phyloP scores from a whole-genome alignment of 2,329 filamentous ascomycete genomes.

The Xylariaceae sp. region DNA sequence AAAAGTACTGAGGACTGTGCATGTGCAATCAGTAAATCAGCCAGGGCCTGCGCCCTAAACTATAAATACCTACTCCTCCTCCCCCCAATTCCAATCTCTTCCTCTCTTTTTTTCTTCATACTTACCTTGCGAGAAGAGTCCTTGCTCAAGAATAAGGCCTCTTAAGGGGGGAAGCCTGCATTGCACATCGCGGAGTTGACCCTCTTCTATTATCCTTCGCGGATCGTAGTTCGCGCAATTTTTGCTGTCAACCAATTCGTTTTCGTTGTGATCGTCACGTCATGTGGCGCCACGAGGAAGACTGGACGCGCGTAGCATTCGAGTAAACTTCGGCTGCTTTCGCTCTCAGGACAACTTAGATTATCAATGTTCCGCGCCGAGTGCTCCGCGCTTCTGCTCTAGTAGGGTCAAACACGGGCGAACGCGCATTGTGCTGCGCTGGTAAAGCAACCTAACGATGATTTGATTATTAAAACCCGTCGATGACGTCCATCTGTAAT shows the following conservation, averaged over 20 bases:
- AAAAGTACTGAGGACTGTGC: not conserved
- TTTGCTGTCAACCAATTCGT: slow-evolving; percentile 44
- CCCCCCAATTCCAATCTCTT: slow-evolving; percentile 23
- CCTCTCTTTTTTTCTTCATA: slow-evolving; percentile 49
- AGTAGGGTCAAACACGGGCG: too few species aligned
- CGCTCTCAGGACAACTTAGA: not conserved
- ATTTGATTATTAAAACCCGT: too few species aligned
- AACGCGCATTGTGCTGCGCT: too few species aligned
- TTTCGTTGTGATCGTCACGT: slow-evolving; percentile 49
- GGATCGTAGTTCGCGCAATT: slow-evolving; percentile 55
- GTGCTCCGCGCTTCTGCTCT: too few species aligned
- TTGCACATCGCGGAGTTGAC: slow-evolving; percentile 56
- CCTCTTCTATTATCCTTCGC: slow-evolving; percentile 54
- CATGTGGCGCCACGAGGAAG: slow-evolving; percentile 49
- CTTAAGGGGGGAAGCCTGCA: slow-evolving; percentile 52
- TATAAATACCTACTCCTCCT: slow-evolving; percentile 27
- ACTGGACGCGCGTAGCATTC: slow-evolving; percentile 4
- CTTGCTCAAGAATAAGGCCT: slow-evolving; percentile 48
- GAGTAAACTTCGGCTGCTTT: not conserved
- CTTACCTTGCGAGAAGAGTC: slow-evolving; percentile 52
- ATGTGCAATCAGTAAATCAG: slow-evolving; percentile 20
- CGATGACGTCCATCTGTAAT: too few species aligned
- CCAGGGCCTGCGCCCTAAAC: slow-evolving; percentile 7
- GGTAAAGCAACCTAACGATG: too few species aligned
- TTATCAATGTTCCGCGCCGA: too few species aligned